phyloP scores from a whole-genome alignment of 169 alveolate species.

The Cryptosporidium sp. region DNA sequence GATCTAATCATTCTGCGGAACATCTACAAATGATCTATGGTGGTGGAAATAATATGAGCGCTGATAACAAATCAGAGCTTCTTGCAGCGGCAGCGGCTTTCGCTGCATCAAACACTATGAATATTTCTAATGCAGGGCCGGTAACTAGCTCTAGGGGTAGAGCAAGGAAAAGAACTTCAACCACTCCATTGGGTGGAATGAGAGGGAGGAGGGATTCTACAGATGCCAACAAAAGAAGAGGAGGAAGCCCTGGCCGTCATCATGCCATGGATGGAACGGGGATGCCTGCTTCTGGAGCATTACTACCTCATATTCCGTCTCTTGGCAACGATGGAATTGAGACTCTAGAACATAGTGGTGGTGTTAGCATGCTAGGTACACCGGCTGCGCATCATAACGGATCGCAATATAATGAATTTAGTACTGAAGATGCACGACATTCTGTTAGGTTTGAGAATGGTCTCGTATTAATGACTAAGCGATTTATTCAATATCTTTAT shows the following conservation, averaged over 20 bases:
- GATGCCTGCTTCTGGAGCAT: constrained; percentile 27
- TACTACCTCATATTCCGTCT: constrained; percentile 70
- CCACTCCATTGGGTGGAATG: constrained; percentile 71
- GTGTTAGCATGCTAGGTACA: constrained; percentile 53
- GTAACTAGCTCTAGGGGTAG: constrained; percentile 63
- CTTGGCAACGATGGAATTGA: constrained; percentile 68
- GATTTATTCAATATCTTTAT: constrained; percentile 69
- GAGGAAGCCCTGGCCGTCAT: constrained; percentile 75
- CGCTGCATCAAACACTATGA: constrained; percentile 63
- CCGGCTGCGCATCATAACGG: constrained; percentile 72
- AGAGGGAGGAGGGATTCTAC: constrained; percentile 74
- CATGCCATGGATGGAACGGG: constrained; percentile 34
- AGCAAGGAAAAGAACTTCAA: constrained; percentile 64
- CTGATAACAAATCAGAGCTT: constrained; percentile 70
- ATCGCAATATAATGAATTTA: constrained; percentile 70
- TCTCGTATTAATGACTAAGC: constrained; percentile 62
- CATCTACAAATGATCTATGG: constrained; percentile 73
- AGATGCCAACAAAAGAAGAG: constrained; percentile 51
- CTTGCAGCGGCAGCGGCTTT: constrained; percentile 77
- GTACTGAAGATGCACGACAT: constrained; percentile 74
- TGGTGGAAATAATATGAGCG: constrained; percentile 53
- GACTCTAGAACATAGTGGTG: constrained; percentile 43
- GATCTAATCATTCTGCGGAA: constrained; percentile 66
- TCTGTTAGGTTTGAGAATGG: constrained; percentile 76
- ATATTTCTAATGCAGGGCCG: constrained; percentile 48